phyloP scores from a whole-genome alignment of 441 rosid species.

The Heliophila coronopifolia region DNA sequence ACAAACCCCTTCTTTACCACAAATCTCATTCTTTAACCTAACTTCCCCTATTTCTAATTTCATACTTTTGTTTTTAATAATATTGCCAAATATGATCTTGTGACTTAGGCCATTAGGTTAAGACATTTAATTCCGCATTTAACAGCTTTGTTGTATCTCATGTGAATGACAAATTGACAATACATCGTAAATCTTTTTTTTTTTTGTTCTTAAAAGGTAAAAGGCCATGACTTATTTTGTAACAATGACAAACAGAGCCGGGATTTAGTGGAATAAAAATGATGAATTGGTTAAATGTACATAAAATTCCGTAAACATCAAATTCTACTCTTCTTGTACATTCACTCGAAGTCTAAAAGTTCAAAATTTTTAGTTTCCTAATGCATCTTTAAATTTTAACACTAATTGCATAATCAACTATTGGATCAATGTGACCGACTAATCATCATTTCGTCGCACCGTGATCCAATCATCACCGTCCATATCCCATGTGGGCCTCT shows the following conservation, averaged over 20 bases:
- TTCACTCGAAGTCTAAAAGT: slow-evolving; percentile 14
- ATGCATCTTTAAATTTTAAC: not conserved
- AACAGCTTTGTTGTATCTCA: no score
- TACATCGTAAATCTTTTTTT: no score
- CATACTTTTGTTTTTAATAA: not conserved
- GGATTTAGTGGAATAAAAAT: not conserved
- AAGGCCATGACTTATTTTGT: not conserved
- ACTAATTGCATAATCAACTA: not conserved
- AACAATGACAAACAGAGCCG: not conserved
- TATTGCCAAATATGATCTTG: no score
- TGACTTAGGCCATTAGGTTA: no score
- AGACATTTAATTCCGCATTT: no score
- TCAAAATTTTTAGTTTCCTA: not conserved
- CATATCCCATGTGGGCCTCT: slow-evolving; percentile 36
- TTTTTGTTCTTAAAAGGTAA: no score
- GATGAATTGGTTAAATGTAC: slow-evolving; percentile 17
- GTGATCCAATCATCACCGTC: slow-evolving; percentile 49
- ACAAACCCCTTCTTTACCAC: not conserved
- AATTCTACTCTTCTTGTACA: not conserved
- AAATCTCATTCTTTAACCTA: not conserved
- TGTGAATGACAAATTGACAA: no score
- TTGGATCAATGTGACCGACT: slow-evolving; percentile 22
- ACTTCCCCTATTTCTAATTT: not conserved
- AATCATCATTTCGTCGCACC: slow-evolving; percentile 27
- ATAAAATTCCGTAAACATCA: not conserved